Conservation (phyloP, 2,329 filamentous ascomycete genomes). For the Claviceps purpurea region DNA sequence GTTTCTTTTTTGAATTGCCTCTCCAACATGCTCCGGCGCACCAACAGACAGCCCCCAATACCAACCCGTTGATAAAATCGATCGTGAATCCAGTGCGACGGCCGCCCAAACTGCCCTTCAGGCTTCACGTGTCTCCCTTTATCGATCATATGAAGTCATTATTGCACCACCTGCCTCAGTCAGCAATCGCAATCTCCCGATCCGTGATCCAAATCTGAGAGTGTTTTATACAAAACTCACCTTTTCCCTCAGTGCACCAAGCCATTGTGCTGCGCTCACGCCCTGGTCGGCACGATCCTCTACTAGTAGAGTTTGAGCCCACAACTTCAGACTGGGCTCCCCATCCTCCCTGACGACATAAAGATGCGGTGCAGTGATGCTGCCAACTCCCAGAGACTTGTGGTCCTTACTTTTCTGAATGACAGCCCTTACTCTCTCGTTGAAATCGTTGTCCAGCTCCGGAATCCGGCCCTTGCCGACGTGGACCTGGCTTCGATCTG, state of each 20-base stretch:
- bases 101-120: background rate
- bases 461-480: slow-evolving; percentile 84
- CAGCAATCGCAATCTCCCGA: background rate
- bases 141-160: background rate
- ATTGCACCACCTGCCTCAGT: slow-evolving; percentile 2
- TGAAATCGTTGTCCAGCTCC: slow-evolving; percentile 90
- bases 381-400: slow-evolving; percentile 74
- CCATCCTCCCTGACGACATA: slow-evolving; percentile 93
- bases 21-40: background rate
- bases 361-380: slow-evolving; percentile 81
- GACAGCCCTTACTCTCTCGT: slow-evolving; percentile 80
- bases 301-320: slow-evolving; percentile 91
- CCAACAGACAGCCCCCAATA: background rate
- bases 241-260: slow-evolving; percentile 88
- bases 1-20: background rate
- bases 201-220: background rate
- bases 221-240: slow-evolving; percentile 30
- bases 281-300: slow-evolving; percentile 93
- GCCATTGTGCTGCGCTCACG: slow-evolving; percentile 85
- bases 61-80: too few species aligned
- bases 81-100: background rate
- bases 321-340: slow-evolving; percentile 86
- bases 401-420: slow-evolving; percentile 87
- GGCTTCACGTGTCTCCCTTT: background rate
- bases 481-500: slow-evolving; percentile 70